Conservation (phyloP, 345 rosid species). For the Alliaria petiolata region DNA sequence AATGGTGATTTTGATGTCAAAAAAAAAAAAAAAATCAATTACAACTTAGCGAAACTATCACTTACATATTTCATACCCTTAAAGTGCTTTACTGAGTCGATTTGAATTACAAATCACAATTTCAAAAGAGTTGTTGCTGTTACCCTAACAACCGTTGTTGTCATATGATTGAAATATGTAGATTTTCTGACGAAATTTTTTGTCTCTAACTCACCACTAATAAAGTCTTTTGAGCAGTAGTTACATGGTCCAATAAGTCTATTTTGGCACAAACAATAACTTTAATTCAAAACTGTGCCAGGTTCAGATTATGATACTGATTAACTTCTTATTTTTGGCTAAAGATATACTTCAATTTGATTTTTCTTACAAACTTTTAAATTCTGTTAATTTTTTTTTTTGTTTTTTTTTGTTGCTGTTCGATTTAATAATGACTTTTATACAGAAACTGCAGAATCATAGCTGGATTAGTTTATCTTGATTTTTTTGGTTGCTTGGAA, state of each 20-base stretch:
- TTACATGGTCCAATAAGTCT: slow-evolving; percentile 10
- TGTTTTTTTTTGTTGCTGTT: not conserved
- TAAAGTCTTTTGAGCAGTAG: not conserved
- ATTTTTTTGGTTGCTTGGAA: not conserved
- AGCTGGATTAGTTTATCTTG: not conserved
- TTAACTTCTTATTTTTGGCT: not conserved
- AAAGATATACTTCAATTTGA: not conserved
- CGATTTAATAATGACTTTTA: not conserved
- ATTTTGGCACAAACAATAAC: not conserved
- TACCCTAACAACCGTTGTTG: not conserved
- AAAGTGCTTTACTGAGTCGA: not conserved
- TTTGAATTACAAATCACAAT: too few relatives aligned
- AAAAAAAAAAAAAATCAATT: too few relatives aligned
- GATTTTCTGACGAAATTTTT: not conserved
- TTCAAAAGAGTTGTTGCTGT: not conserved
- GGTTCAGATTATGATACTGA: not conserved
- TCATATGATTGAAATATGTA: not conserved
- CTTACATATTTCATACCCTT: not conserved
- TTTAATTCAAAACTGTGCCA: not conserved
- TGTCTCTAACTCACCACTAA: not conserved
- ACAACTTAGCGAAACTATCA: too few relatives aligned
- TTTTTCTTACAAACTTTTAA: not conserved
- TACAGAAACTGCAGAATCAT: too few relatives aligned
- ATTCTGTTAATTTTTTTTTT: not conserved
- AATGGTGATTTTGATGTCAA: too few relatives aligned